Evolutionary conservation across 371 early-diverging fungal species (phyloP), one percentile per base, ranked within the genome.

Genomic region (Lichtheimia hyalospora): DNA sequence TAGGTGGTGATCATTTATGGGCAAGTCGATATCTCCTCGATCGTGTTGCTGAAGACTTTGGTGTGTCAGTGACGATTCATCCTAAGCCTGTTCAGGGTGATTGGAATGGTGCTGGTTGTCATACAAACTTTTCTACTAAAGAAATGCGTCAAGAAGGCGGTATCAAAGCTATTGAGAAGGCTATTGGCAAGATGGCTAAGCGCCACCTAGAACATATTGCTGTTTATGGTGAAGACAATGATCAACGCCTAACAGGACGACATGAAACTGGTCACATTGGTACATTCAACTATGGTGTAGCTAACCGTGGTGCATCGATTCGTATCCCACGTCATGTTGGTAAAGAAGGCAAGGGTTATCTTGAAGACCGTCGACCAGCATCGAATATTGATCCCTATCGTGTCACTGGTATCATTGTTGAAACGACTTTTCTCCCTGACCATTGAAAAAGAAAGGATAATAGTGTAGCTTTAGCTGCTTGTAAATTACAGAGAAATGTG

Each of bases 231-330:
- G 80, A 76, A 64, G 86, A 85, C 54, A 85, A 85, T 54, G 84
- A 85, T 27, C 82, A 82, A 52, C 82, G 86, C 43, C 67, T 85
- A 48, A 85, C 86, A 24, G 86, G 86, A 58, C 58, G 62, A 44
- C 86, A 85, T 53, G 86, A 85, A 59, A 86, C 86, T 44, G 86
- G 84, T 53, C 72, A 75, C 55, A 86, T 86, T 59, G 61, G 73
- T 49, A 62, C 77, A n/a, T 86, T 86, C 77, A 73, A 69, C 24
- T 82, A 73, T 55, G 86, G 86, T 61, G 81, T 84, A 49, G 86
- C 86, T 46, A 79, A 86, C 70, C 81, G 86, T 62, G 86, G 86
- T 55, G 82, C 84, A n/a, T 84, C 84, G 42, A 86, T 86, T 63
- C 82, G 86, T 73, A 86, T 86, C 63, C 84, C 85, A 53, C 78